Base-by-base conservation (phyloP, 75 land plant genomes). In the Isoetes taiwanensis region DNA sequence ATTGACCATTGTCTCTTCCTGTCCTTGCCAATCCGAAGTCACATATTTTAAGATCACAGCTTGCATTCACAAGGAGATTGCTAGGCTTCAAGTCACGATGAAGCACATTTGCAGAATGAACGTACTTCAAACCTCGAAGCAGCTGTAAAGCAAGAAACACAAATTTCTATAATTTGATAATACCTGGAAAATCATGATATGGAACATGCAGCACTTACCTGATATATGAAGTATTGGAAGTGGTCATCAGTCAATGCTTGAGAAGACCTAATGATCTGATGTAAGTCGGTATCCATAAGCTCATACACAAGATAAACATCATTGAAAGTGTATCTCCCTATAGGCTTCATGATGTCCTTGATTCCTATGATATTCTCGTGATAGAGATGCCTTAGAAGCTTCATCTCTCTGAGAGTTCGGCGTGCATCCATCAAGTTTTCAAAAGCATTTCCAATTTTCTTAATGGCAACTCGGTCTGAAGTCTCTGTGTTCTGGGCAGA, bases 21-120 rank as follows among this genome's bases (percentile, higher is more conserved):
- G 88, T 85, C 1, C 97, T 80, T 2, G 97, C 97, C 56, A 91
- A 75, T 26, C 97, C 97, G 68, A 91, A 91, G 62, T 91, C 97
- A 61, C 89, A 84, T 11, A 91, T 91, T 55, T 91, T 91, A 4
- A 91, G 65, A 61, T 91, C 99, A 65, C 99, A 93, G 59, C 86
- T 93, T 12, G 99, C 81, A 59, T 93, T 93, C 42, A 93, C 65
- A 57, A 93, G 68, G 28, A 93, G 77, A 53, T 93, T 93, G 73
- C 90, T 85, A 0, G 99, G 99, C 64, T 91, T 91, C 57, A 91
- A 48, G 41, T 91, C 90, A 52, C 90, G 66, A 37, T 85, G 87
- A 24, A 85, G 81, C 16, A 82, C 83, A 57, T 77, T 79, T 16
- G 87, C 90, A 1, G 91, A 83, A 39, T 88, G 90, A 3, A 89